These are phyloP conservation scores for Tulasnella sp. DNA, from an alignment of 768 basidiomycete genomes.

Conservation along the genomic window DNA sequence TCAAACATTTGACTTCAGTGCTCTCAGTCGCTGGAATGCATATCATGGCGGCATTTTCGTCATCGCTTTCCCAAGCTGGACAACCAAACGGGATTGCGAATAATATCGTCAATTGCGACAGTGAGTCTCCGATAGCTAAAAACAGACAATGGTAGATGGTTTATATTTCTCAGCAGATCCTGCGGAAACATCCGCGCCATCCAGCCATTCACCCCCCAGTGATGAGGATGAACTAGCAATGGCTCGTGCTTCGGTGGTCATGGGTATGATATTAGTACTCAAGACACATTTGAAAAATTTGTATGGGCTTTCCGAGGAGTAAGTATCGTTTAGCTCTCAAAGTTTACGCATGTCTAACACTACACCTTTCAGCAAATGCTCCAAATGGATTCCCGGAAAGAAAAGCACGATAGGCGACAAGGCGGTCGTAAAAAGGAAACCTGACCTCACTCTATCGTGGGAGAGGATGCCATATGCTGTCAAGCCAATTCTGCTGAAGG, in stretches of 20 bases:
- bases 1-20: slow-evolving; percentile 61
- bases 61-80: slow-evolving; percentile 35
- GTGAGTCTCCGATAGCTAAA: slow-evolving; percentile 1
- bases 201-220: background rate
- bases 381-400: slow-evolving; percentile 76
- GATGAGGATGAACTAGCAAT: slow-evolving; percentile 15
- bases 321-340: slow-evolving; percentile 24
- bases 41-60: slow-evolving; percentile 57
- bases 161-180: too few species aligned
- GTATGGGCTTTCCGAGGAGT: slow-evolving; percentile 90
- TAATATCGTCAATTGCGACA: slow-evolving; percentile 1
- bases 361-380: slow-evolving; percentile 56
- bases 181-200: background rate
- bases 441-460: slow-evolving; percentile 56
- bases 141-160: too few species aligned
- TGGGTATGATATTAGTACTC: slow-evolving; percentile 76
- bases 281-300: slow-evolving; percentile 72
- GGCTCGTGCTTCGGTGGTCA: slow-evolving; percentile 44
- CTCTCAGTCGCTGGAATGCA: slow-evolving; percentile 73
- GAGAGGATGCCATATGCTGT: slow-evolving; percentile 57
- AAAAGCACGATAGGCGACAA: slow-evolving; percentile 84
- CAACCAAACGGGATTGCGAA: background rate
- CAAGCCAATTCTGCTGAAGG: slow-evolving; percentile 42
- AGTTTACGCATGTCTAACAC: background rate
- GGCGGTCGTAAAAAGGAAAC: slow-evolving; percentile 44